Conservation (phyloP, 2,329 filamentous ascomycete species). For the Xylariales sp. region DNA sequence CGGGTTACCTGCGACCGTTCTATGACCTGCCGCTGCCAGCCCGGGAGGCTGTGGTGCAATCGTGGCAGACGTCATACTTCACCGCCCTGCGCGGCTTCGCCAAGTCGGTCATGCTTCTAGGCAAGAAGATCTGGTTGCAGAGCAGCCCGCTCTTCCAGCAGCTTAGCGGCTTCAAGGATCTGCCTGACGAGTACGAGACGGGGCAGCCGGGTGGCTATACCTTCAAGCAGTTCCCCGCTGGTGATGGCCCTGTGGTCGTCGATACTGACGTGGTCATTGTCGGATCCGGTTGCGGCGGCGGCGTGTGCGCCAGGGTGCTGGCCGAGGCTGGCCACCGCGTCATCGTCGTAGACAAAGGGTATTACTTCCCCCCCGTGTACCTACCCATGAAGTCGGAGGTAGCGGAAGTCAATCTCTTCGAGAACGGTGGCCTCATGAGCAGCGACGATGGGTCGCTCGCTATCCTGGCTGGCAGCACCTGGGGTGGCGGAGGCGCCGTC, state of each 20-base stretch:
- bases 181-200: conserved; percentile 30
- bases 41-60: conserved; percentile 42
- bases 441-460: conserved; percentile 46
- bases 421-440: conserved; percentile 46
- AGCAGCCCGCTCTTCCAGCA: conserved; percentile 37
- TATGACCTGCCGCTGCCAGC: conserved; percentile 41
- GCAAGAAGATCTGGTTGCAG: conserved; percentile 39
- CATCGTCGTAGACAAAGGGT: conserved; percentile 65
- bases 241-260: conserved; percentile 41
- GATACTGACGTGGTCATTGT: conserved; percentile 67
- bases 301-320: conserved; percentile 63
- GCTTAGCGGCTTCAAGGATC: conserved; percentile 39
- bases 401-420: conserved; percentile 53
- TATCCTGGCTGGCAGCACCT: conserved; percentile 56
- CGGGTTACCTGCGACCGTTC: conserved; percentile 45
- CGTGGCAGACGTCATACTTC: conserved; percentile 45
- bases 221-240: conserved; percentile 39
- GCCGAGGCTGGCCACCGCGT: conserved; percentile 49
- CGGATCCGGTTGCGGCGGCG: conserved; percentile 68
- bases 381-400: conserved; percentile 59
- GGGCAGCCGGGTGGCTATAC: conserved; percentile 36
- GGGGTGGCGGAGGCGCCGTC: conserved; percentile 69
- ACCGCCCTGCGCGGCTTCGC: conserved; percentile 39
- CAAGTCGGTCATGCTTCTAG: conserved; percentile 37
- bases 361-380: conserved; percentile 58